A percentile compares a stretch with the other conserved stretches of the same genome.
Conservation (phyloP, 805 yeast genomes). For the Candida ortonii region DNA sequence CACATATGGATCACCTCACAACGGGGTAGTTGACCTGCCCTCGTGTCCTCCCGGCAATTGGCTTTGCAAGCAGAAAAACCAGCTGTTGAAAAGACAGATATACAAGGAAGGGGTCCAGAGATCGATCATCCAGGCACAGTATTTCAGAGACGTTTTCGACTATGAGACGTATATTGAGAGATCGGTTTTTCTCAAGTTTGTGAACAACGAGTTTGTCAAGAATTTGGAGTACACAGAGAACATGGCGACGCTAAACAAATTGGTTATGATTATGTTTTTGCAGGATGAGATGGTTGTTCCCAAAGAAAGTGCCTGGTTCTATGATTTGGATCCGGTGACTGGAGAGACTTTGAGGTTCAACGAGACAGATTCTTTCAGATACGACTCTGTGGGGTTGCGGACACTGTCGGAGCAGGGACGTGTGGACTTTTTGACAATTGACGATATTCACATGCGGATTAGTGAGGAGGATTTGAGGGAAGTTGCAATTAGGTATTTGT, state of each 20-base stretch:
- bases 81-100: slow-evolving; percentile 53
- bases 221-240: slow-evolving; percentile 39
- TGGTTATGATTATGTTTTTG: slow-evolving; percentile 59
- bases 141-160: slow-evolving; percentile 56
- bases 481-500: slow-evolving; percentile 45
- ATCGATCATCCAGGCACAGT: slow-evolving; percentile 67
- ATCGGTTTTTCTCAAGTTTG: slow-evolving; percentile 58
- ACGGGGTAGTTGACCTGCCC: slow-evolving; percentile 71
- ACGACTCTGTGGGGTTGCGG: slow-evolving; percentile 61
- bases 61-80: slow-evolving; percentile 56
- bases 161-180: slow-evolving; percentile 52
- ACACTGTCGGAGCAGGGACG: slow-evolving; percentile 40
- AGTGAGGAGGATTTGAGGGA: slow-evolving; percentile 46
- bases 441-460: slow-evolving; percentile 67
- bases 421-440: slow-evolving; percentile 48
- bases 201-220: slow-evolving; percentile 57
- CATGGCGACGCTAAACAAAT: slow-evolving; percentile 42
- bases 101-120: slow-evolving; percentile 58
- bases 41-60: slow-evolving; percentile 52
- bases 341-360: slow-evolving; percentile 45
- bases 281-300: slow-evolving; percentile 72
- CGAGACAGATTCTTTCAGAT: slow-evolving; percentile 46
- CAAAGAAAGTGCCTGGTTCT: slow-evolving; percentile 66
- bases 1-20: slow-evolving; percentile 81
- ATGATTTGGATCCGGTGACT: slow-evolving; percentile 45